Evolutionary conservation across 768 basidiomycete genomes (phyloP), one percentile per base, ranked within the genome.

Genomic region (Strobilomyces confusus): DNA sequence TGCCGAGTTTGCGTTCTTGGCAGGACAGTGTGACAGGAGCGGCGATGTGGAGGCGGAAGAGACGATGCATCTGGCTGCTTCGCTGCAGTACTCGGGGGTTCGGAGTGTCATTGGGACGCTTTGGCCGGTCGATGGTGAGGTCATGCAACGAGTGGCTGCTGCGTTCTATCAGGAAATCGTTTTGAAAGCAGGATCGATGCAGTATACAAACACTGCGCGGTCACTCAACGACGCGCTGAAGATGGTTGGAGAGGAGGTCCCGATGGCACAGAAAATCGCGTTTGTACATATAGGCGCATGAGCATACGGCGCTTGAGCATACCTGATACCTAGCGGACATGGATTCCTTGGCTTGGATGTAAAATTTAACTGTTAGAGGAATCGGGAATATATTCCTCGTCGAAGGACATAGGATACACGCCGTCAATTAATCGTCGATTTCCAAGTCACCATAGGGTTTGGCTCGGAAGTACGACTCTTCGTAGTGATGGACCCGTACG

Each of bases 391-490:
- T 29, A 56, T 51, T 55, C 44, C 22, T 57, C 26, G 19, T 44
- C 36, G 37, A 33, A 42, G 29, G 37, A 52, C 17, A 37, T 54
- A 56, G 49, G 45, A 55, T 61, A 45, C 45, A 49, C 20, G 32
- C n/a, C 32, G 26, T 52, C 5, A 1, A 32, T 60, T 73, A 84
- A 51, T 85, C 82, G 54, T 82, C 80, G 14, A 84, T 79, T 67
- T 95, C 92, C 47, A 93, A 70, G 62, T 93, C 89, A 47, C 95
- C 95, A 61, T 94, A 98, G 11, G 94, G 92, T 75, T 87, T 86
- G 42, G 89, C 81, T 59, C 81, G 89, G 80, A 90, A 95, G 72
- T 97, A 98, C 44, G 86, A 89, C 57, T 97, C 94, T 67, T 99
- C 95, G 65, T 88, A 97, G 71, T 92, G 88, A 68, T 93, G 90